phyloP scores from a whole-genome alignment of 2,329 filamentous ascomycete species.

The Sclerotinia spermophila region DNA sequence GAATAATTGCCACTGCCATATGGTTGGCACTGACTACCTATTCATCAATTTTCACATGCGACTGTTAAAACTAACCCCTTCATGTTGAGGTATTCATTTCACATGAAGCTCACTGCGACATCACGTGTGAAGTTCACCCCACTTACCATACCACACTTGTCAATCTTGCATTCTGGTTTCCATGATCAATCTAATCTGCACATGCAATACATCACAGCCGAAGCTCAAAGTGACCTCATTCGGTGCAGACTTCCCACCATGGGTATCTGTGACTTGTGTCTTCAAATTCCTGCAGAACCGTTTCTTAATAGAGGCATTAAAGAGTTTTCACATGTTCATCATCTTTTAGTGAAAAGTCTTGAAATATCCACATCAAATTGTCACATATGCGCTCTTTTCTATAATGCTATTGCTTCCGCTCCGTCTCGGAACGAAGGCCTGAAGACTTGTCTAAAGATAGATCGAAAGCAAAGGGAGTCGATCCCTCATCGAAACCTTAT shows the following conservation, averaged over 20 bases:
- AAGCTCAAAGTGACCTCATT: background rate
- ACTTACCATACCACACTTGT: background rate
- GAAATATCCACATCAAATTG: conserved; percentile 17
- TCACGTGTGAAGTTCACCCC: conserved; percentile 8
- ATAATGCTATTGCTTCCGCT: conserved; percentile 4
- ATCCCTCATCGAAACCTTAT: conserved; percentile 6
- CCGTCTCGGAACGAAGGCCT: conserved; percentile 1
- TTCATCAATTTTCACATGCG: background rate
- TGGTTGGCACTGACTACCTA: background rate
- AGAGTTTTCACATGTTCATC: conserved; percentile 16
- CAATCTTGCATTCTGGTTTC: background rate
- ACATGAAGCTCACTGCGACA: background rate
- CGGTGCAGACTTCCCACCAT: background rate
- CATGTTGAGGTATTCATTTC: background rate
- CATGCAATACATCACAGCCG: background rate
- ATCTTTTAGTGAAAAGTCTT: conserved; percentile 18
- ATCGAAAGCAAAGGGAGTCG: background rate
- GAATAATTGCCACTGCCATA: background rate
- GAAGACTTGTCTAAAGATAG: conserved; percentile 13
- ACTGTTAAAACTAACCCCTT: background rate
- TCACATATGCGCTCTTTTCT: conserved; percentile 16
- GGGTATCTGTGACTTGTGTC: conserved; percentile 4
- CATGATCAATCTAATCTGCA: background rate
- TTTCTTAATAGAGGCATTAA: background rate
- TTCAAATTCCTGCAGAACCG: background rate